Evolutionary conservation across 1,284 basidiomycete species (phyloP).

Genomic region (Ceratobasidium sp.): DNA sequence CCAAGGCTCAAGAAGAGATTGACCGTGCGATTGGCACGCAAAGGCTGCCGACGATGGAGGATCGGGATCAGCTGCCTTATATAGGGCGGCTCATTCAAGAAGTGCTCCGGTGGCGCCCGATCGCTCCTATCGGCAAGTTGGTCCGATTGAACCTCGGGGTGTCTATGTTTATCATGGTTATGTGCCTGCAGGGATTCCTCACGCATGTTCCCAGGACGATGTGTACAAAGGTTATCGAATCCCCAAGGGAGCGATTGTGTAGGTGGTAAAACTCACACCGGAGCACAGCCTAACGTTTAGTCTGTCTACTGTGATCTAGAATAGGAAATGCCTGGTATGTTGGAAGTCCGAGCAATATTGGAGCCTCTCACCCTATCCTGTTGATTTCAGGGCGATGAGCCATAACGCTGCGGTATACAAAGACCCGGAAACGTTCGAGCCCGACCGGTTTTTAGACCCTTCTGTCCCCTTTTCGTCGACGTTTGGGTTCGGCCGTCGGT

Average conservation of each 20-base stretch:
- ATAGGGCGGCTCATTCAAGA: slow-evolving; percentile 44
- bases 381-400: not conserved
- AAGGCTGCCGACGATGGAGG: slow-evolving; percentile 52
- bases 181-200: not conserved
- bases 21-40: slow-evolving; percentile 52
- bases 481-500: no score
- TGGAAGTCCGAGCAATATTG: not conserved
- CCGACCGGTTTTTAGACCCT: no score
- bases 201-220: not conserved
- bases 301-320: not conserved
- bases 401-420: not conserved
- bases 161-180: not conserved
- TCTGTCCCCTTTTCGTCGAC: no score
- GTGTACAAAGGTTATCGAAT: slow-evolving; percentile 1
- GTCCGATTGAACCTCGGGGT: not conserved
- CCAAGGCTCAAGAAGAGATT: slow-evolving; percentile 52
- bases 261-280: no score
- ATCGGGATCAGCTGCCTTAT: slow-evolving; percentile 53
- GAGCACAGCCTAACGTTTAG: not conserved
- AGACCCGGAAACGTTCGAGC: not conserved
- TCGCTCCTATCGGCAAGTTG: slow-evolving; percentile 2
- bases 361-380: slow-evolving; percentile 39
- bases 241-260: slow-evolving; percentile 12
- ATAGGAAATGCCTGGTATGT: not conserved
- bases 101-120: slow-evolving; percentile 19